These are phyloP conservation scores for Scheffersomyces illinoinensis DNA, from an alignment of 1,139 yeast species.

Conservation along the genomic window DNA sequence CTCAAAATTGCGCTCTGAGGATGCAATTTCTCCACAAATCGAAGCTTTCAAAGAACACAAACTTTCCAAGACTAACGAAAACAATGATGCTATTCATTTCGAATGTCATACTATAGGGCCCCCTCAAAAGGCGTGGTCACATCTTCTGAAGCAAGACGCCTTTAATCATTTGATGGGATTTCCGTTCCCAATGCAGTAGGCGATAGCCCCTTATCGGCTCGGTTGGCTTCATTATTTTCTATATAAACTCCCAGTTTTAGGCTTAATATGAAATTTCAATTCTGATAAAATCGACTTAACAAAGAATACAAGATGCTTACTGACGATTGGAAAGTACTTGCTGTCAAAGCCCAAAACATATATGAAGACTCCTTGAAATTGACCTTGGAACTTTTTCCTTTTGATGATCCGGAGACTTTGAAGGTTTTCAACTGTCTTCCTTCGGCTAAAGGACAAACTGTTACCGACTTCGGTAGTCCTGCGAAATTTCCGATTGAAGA, in stretches of 20 bases:
- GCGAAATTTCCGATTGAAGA: conserved; percentile 19
- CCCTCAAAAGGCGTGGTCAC: not conserved
- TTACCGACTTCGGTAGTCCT: conserved; percentile 23
- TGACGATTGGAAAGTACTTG: conserved; percentile 18
- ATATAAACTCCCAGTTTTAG: not conserved
- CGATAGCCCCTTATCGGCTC: not conserved
- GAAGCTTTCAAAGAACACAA: not conserved
- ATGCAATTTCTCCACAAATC: not conserved
- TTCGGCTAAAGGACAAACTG: conserved; percentile 18
- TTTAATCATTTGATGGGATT: not conserved
- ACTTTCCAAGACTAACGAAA: not conserved
- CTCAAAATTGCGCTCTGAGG: not conserved
- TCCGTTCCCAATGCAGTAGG: not conserved
- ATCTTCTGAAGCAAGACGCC: not conserved
- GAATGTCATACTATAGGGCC: not conserved
- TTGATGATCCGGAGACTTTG: conserved; percentile 13
- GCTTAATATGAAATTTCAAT: not conserved
- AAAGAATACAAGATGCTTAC: conserved; percentile 12
- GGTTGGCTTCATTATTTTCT: not conserved
- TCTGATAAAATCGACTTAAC: not conserved
- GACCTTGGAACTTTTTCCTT: conserved; percentile 21
- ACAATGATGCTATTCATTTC: not conserved
- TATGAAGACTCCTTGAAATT: conserved; percentile 14
- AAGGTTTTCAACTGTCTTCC: conserved; percentile 16
- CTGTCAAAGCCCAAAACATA: conserved; percentile 14